Percentiles rank a stretch among this genome's conserved stretches.
phyloP scores from a whole-genome alignment of 306 rosid genomes.

The Quercus bicolor region DNA sequence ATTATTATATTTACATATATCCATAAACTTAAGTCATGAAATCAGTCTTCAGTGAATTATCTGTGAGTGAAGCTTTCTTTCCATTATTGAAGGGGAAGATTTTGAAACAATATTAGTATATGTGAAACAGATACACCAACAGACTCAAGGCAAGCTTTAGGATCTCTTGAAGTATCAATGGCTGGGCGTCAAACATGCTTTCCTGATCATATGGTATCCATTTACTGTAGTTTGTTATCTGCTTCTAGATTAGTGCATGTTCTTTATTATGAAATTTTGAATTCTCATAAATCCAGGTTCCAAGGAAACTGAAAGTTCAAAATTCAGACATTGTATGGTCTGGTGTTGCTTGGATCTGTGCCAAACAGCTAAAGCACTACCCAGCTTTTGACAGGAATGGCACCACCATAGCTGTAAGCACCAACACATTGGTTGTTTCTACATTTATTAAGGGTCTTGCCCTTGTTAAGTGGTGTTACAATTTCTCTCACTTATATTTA shows the following conservation, averaged over 20 bases:
- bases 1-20: neutral
- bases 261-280: slow-evolving; percentile 2
- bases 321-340: slow-evolving; percentile 73
- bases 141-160: slow-evolving; percentile 31
- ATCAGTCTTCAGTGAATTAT: neutral
- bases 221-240: slow-evolving; percentile 9
- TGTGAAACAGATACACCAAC: slow-evolving; percentile 43
- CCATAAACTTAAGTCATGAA: neutral
- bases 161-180: slow-evolving; percentile 21
- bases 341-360: slow-evolving; percentile 61
- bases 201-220: slow-evolving; percentile 58
- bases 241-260: slow-evolving; percentile 4
- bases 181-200: slow-evolving; percentile 35
- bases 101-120: slow-evolving; percentile 20
- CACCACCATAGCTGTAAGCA: slow-evolving; percentile 53
- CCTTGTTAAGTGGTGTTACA: neutral
- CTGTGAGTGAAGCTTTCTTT: neutral
- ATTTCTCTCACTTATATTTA: neutral
- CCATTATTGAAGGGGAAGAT: neutral
- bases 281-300: slow-evolving; percentile 42
- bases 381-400: slow-evolving; percentile 61
- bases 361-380: slow-evolving; percentile 82
- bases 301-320: slow-evolving; percentile 58
- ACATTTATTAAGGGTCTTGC: neutral
- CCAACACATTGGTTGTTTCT: slow-evolving; percentile 8